Base-by-base conservation (phyloP, 1,284 basidiomycete genomes). In the Pulchroboletus neoregius region DNA sequence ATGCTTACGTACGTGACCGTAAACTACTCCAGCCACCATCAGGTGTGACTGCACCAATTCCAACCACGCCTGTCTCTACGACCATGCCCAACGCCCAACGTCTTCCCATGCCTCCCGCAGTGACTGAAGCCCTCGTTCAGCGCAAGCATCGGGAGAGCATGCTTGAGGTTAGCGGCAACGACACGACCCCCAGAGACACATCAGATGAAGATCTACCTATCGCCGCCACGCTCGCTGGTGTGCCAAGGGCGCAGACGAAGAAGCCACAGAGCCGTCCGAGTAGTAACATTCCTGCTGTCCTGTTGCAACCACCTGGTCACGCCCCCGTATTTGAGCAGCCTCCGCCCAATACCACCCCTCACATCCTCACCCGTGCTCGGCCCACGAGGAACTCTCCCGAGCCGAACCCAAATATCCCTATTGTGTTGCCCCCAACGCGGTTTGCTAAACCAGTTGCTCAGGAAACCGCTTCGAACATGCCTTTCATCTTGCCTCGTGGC, bases 21-120 rank as follows among this genome's bases (percentile, higher is more conserved):
- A 89, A 84, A 62, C 72, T 91, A 9, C 68, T 91, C 47, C 85
- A 88, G 58, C 87, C 88, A 39, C 87, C 88, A n/a, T 77, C 82
- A 24, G 88, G 88, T 8, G 73, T 86, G 36, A 80, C 84, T 6
- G 70, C 79, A 20, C 87, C 87, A 2, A 90, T 91, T 56, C 68
- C 74, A 4, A 80, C 84, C 8, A 79, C 79, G 11, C 70, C 78
- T 31, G 55, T 78, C 27, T 66, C 67, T 30, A 60, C 74, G 23
- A 58, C 54, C 49, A 61, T 61, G 63, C 59, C 67, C 39, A 55
- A 57, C 35, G 37, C 57, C 31, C 59, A 68, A 39, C 71, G 80
- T 35, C 65, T 76, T 23, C 70, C 78, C 5, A 74, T 89, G 15
- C 74, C 88, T 5, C 73, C 78, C 15, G 84, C 88, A 28, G 85